A percentile compares a stretch with the other conserved stretches of the same genome.
Conservation (phyloP, 148 eudicot genomes). For the Fagopyrum homotropicum region DNA sequence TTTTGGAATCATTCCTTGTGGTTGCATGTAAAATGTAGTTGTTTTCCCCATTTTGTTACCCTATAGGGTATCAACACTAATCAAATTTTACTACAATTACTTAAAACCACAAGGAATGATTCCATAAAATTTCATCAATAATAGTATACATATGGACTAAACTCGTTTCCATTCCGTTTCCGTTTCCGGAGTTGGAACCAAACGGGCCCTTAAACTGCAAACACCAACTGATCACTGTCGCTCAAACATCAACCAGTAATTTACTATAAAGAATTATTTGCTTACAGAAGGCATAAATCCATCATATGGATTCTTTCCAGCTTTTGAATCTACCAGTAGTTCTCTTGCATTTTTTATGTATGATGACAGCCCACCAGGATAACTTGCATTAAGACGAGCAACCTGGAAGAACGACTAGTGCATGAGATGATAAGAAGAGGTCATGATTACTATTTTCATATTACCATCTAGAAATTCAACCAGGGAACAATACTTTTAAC, state of each 20-base stretch:
- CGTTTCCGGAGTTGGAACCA: no score
- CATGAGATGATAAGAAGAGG: background rate
- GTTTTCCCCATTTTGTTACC: no score
- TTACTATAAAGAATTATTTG: background rate
- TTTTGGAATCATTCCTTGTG: no score
- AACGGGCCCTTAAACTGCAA: no score
- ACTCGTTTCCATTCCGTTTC: no score
- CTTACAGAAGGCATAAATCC: constrained; percentile 95
- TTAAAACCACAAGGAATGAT: no score
- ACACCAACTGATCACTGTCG: background rate
- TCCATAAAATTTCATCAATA: no score
- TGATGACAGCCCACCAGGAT: constrained; percentile 79
- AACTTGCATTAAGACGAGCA: constrained; percentile 63
- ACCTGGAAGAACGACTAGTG: constrained; percentile 36
- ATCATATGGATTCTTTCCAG: constrained; percentile 87
- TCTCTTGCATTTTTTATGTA: constrained; percentile 73
- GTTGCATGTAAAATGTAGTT: no score
- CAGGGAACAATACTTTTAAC: background rate
- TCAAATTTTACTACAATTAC: no score
- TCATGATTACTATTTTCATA: background rate
- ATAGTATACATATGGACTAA: no score
- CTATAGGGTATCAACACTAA: no score
- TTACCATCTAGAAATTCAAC: background rate
- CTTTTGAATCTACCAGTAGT: constrained; percentile 84
- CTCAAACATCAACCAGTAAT: background rate